A percentile compares a stretch with the other conserved stretches of the same genome.
phyloP scores from a whole-genome alignment of 495 filamentous ascomycete genomes.

The Aspergillus steynii region DNA sequence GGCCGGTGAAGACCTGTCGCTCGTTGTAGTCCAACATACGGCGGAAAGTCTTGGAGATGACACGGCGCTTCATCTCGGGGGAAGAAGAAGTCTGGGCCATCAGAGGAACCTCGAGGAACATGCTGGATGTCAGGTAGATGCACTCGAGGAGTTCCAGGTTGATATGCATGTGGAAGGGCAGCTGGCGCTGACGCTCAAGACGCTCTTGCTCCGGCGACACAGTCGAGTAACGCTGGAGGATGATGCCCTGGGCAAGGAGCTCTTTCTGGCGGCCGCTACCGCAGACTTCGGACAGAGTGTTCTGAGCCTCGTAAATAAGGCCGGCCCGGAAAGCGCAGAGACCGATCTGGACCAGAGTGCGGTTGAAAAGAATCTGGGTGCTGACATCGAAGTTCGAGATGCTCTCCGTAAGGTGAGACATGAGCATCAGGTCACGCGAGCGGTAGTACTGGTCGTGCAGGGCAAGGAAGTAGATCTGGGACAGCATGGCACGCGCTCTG shows the following conservation, averaged over 20 bases:
- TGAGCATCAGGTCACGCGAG: slow-evolving; percentile 97
- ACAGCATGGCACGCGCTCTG: slow-evolving; percentile 94
- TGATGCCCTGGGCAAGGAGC: slow-evolving; percentile 93
- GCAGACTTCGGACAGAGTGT: slow-evolving; percentile 94
- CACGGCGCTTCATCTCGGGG: slow-evolving; percentile 93
- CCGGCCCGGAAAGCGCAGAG: slow-evolving; percentile 97
- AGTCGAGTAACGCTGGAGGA: slow-evolving; percentile 93
- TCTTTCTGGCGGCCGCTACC: slow-evolving; percentile 97
- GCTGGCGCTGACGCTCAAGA: slow-evolving; percentile 90
- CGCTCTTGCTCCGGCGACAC: slow-evolving; percentile 97
- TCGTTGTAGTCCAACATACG: slow-evolving; percentile 99
- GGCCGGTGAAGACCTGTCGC: slow-evolving; percentile 97
- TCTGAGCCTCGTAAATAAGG: slow-evolving; percentile 95
- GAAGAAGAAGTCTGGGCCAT: slow-evolving; percentile 95
- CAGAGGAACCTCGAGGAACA: slow-evolving; percentile 97
- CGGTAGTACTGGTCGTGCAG: slow-evolving; percentile 97
- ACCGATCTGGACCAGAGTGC: slow-evolving; percentile 95
- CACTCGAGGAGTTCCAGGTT: slow-evolving; percentile 98
- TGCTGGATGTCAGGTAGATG: slow-evolving; percentile 97
- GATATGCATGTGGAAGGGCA: slow-evolving; percentile 99
- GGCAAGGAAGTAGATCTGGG: slow-evolving; percentile 97
- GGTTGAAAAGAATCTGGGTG: slow-evolving; percentile 98
- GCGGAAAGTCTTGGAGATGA: slow-evolving; percentile 99
- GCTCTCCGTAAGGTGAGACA: slow-evolving; percentile 98
- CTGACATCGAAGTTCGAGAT: slow-evolving; percentile 93